Conservation (phyloP, 257 asterid species). For the Thymus quinquecostatus region DNA sequence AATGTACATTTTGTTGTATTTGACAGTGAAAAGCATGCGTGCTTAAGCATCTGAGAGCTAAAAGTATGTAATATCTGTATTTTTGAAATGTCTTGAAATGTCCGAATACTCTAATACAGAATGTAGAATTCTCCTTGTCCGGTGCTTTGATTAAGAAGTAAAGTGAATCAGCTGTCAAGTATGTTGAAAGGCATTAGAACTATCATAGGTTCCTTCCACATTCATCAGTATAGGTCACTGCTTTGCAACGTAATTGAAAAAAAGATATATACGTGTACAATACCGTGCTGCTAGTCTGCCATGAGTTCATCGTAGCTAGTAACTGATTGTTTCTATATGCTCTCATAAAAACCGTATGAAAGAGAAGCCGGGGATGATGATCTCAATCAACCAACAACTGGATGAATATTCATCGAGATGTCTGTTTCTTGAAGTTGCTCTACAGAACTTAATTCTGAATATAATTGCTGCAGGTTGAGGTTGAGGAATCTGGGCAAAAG, state of each 20-base stretch:
- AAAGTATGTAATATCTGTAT: neutral
- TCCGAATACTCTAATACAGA: too few species aligned
- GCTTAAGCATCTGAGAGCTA: neutral
- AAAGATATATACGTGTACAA: too few species aligned
- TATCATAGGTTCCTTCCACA: neutral
- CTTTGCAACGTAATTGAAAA: too few species aligned
- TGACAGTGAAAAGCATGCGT: neutral
- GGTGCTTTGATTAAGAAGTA: neutral
- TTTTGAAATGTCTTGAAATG: too few species aligned
- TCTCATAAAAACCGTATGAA: too few species aligned
- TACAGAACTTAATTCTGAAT: neutral
- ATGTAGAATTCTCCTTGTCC: neutral
- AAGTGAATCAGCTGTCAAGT: neutral
- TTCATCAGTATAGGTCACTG: too few species aligned
- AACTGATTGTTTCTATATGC: neutral
- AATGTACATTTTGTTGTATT: neutral
- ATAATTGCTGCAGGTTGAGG: slow-evolving; percentile 56
- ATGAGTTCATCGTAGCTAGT: slow-evolving; percentile 9
- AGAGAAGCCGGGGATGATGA: neutral
- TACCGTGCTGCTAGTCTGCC: neutral
- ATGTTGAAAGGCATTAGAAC: neutral
- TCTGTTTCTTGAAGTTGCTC: neutral
- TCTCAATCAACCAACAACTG: neutral
- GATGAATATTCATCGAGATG: neutral
- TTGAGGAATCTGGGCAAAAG: slow-evolving; percentile 66